Conservation (phyloP, 768 basidiomycete species). For the Tulasnella sp. region DNA sequence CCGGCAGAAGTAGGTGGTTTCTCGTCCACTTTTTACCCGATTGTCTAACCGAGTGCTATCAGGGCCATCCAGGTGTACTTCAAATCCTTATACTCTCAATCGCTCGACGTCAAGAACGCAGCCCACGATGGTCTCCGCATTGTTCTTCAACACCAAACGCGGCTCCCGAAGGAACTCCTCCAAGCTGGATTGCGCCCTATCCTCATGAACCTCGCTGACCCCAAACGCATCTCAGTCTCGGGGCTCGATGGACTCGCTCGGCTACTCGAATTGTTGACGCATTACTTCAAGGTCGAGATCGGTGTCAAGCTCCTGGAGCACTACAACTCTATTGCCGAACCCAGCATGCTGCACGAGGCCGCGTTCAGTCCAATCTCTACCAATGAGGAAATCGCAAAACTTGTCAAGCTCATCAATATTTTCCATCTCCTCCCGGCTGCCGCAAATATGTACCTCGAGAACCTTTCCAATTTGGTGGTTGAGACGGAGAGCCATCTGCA, state of each 20-base stretch:
- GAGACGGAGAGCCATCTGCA: slow-evolving; percentile 90
- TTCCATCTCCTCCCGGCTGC: slow-evolving; percentile 94
- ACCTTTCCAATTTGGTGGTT: slow-evolving; percentile 81
- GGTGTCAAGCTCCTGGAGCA: slow-evolving; percentile 96
- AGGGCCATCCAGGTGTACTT: slow-evolving; percentile 96
- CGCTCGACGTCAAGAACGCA: slow-evolving; percentile 87
- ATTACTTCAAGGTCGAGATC: slow-evolving; percentile 99
- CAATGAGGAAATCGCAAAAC: slow-evolving; percentile 86
- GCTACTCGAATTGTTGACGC: slow-evolving; percentile 87
- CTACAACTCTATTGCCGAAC: slow-evolving; percentile 87
- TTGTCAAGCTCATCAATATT: slow-evolving; percentile 93
- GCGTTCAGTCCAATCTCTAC: slow-evolving; percentile 76
- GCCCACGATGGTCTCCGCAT: slow-evolving; percentile 89
- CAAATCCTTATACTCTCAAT: slow-evolving; percentile 93
- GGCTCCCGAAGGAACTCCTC: slow-evolving; percentile 89
- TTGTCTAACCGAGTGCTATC: slow-evolving; percentile 13
- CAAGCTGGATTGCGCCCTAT: slow-evolving; percentile 96
- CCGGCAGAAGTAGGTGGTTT: slow-evolving; percentile 64
- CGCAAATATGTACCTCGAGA: slow-evolving; percentile 86
- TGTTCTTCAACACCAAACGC: slow-evolving; percentile 82
- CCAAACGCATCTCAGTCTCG: slow-evolving; percentile 85
- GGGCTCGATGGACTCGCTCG: slow-evolving; percentile 92
- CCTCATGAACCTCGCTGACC: slow-evolving; percentile 95
- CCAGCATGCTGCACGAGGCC: slow-evolving; percentile 74
- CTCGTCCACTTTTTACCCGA: no score